phyloP scores from a whole-genome alignment of 495 filamentous ascomycete genomes.

The Hypoxylon crocopeplum region DNA sequence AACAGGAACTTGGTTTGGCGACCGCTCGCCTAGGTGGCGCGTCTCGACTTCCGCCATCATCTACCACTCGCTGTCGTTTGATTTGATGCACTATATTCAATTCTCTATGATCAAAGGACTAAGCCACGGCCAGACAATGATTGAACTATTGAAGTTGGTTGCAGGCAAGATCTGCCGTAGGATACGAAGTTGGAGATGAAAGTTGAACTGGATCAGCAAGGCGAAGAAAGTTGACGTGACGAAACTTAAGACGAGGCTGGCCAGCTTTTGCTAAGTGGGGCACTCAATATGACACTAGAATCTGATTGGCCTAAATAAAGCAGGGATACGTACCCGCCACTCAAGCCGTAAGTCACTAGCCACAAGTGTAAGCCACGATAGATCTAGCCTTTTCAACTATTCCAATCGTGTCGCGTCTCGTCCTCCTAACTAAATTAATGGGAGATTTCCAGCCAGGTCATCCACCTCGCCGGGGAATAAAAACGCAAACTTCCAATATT shows the following conservation, averaged over 20 bases:
- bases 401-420: slow-evolving; percentile 34
- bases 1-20: slow-evolving; percentile 30
- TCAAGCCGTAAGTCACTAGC: not conserved
- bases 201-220: slow-evolving; percentile 18
- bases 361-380: not conserved
- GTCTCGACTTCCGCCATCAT: slow-evolving; percentile 44
- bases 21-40: slow-evolving; percentile 35
- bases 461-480: slow-evolving; percentile 11
- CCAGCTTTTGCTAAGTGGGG: slow-evolving; percentile 6
- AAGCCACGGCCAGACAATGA: too few relatives aligned
- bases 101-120: too few relatives aligned
- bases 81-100: not conserved
- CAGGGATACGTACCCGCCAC: not conserved
- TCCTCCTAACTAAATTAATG: slow-evolving; percentile 1
- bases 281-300: not conserved
- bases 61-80: slow-evolving; percentile 1
- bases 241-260: slow-evolving; percentile 33
- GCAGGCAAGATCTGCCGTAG: not conserved
- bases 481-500: not conserved
- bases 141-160: not conserved
- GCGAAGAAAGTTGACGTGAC: slow-evolving; percentile 12
- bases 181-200: slow-evolving; percentile 28
- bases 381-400: too few relatives aligned
- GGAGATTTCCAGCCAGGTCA: slow-evolving; percentile 20
- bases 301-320: too few relatives aligned